Percentiles rank a stretch among this genome's conserved stretches.
phyloP scores from a whole-genome alignment of 2,329 filamentous ascomycete genomes.

The Hymenoscyphus occultus region DNA sequence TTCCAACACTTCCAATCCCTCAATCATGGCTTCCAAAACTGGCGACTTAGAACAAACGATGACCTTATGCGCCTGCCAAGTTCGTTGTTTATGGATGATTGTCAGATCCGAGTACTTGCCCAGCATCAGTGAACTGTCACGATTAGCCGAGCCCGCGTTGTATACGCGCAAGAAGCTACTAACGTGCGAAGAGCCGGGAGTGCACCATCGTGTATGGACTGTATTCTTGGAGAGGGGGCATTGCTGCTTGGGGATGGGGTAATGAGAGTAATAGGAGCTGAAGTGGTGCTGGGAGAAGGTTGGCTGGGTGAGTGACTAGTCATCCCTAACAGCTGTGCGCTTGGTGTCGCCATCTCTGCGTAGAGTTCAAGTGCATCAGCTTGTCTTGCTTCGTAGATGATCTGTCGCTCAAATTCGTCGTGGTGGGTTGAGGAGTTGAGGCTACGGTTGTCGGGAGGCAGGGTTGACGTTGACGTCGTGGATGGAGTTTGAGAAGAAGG shows the following conservation, averaged over 20 bases:
- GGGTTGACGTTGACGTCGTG: neutral
- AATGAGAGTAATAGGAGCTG: neutral
- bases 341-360: neutral
- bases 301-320: neutral
- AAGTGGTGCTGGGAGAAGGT: neutral
- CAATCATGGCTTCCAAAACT: slow-evolving; percentile 23
- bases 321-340: too few relatives aligned
- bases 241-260: neutral
- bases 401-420: slow-evolving; percentile 20
- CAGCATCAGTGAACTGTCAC: slow-evolving; percentile 22
- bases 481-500: neutral
- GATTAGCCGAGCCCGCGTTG: neutral
- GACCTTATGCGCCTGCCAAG: slow-evolving; percentile 30
- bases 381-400: slow-evolving; percentile 17
- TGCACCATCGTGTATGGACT: neutral
- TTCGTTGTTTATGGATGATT: slow-evolving; percentile 20
- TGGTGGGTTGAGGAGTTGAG: neutral
- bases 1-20: neutral
- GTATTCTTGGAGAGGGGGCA: neutral
- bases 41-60: slow-evolving; percentile 28
- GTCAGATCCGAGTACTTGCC: slow-evolving; percentile 31
- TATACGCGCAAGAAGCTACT: neutral
- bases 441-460: neutral
- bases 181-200: neutral
- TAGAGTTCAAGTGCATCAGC: neutral